Evolutionary conservation across 805 yeast genomes (phyloP).

Genomic region (Yarrowia sp.): DNA sequence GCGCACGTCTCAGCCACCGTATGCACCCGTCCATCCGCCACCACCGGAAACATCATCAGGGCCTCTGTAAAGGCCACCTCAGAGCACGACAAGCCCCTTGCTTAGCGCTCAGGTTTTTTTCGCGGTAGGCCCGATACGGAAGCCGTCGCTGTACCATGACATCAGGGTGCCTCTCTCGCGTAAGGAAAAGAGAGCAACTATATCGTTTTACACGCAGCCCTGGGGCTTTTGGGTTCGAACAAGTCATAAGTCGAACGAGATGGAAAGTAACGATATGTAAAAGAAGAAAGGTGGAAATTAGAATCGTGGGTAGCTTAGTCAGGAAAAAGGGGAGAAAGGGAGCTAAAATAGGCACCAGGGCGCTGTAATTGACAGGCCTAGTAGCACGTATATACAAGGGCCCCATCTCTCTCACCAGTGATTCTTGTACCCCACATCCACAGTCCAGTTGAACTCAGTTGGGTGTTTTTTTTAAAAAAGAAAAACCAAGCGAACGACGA

Average conservation of each 20-base stretch:
- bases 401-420: no score
- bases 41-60: constrained; percentile 2
- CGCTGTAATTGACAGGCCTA: no score
- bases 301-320: no score
- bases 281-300: no score
- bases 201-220: constrained; percentile 11
- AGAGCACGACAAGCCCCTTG: constrained; percentile 1
- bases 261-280: constrained; percentile 18
- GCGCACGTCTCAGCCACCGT: background rate
- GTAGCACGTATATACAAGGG: no score
- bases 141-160: constrained; percentile 13
- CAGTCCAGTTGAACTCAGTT: no score
- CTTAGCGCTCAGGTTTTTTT: background rate
- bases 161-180: background rate
- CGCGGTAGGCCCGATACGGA: background rate
- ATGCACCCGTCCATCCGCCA: constrained; percentile 8
- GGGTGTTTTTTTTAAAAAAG: no score
- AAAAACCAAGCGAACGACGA: no score
- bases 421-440: no score
- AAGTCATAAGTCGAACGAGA: background rate
- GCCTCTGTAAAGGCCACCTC: constrained; percentile 11
- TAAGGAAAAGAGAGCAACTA: constrained; percentile 36
- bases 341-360: no score
- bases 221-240: background rate
- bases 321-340: no score